A percentile compares a stretch with the other conserved stretches of the same genome.
These are phyloP conservation scores for Phytophthora sojae DNA, from an alignment of 352 stramenopile species.

Conservation along the genomic window DNA sequence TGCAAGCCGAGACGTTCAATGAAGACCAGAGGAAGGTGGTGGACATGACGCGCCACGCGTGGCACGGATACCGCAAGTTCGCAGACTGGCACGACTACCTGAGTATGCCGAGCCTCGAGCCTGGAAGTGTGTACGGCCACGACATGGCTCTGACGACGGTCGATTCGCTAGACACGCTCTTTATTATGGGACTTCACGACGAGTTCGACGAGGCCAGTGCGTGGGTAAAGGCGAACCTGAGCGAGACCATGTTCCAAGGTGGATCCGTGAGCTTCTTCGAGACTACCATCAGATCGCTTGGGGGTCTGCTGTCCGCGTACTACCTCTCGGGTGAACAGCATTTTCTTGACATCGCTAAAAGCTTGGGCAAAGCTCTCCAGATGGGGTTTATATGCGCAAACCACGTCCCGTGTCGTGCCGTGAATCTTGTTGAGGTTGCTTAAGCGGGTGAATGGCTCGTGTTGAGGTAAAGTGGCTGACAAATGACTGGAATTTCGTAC, in stretches of 20 bases:
- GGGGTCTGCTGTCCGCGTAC: slow-evolving; percentile 62
- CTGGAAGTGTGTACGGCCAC: slow-evolving; percentile 48
- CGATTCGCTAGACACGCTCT: slow-evolving; percentile 76
- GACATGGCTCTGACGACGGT: slow-evolving; percentile 73
- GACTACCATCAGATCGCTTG: slow-evolving; percentile 65
- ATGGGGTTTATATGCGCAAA: slow-evolving; percentile 46
- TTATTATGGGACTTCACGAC: slow-evolving; percentile 64
- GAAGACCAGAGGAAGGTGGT: slow-evolving; percentile 56
- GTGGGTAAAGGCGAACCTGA: slow-evolving; percentile 61
- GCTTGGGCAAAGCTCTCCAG: slow-evolving; percentile 45
- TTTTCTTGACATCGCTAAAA: slow-evolving; percentile 51
- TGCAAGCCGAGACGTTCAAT: slow-evolving; percentile 30
- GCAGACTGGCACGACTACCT: slow-evolving; percentile 54
- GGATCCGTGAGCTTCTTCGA: slow-evolving; percentile 69
- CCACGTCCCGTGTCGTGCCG: slow-evolving; percentile 42
- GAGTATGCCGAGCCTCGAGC: slow-evolving; percentile 30
- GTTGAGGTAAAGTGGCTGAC: slow-evolving; percentile 3
- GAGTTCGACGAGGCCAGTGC: slow-evolving; percentile 69
- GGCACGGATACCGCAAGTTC: slow-evolving; percentile 54
- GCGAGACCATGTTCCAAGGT: slow-evolving; percentile 38
- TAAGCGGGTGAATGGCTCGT: background rate
- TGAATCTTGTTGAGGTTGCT: slow-evolving; percentile 50
- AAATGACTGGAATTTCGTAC: background rate
- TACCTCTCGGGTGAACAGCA: slow-evolving; percentile 58
- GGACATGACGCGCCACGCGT: slow-evolving; percentile 64